Evolutionary conservation across 495 filamentous ascomycete species (phyloP).

Genomic region (Apodospora peruviana): DNA sequence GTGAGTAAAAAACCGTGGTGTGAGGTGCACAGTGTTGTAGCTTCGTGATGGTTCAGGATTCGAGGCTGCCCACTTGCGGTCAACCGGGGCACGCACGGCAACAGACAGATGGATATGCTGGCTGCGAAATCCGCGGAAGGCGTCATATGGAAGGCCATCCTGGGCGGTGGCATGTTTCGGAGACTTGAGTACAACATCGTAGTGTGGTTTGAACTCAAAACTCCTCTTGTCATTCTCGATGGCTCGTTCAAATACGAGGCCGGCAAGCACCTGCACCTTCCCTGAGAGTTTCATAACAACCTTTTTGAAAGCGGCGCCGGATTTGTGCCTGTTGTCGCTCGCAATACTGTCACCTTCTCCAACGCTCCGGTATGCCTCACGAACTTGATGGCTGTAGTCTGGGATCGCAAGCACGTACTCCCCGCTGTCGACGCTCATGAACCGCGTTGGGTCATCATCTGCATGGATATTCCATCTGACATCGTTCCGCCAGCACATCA

Average conservation of each 20-base stretch:
- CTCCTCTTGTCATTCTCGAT: conserved; percentile 57
- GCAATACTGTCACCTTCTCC: conserved; percentile 59
- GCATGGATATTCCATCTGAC: conserved; percentile 79
- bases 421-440: conserved; percentile 92
- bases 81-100: conserved; percentile 75
- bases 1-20: conserved; percentile 92
- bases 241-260: conserved; percentile 86
- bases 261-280: conserved; percentile 83
- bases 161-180: conserved; percentile 57
- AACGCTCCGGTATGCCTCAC: conserved; percentile 52
- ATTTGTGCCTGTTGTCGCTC: conserved; percentile 60
- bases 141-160: conserved; percentile 66
- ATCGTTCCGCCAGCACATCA: conserved; percentile 96
- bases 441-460: conserved; percentile 78
- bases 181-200: conserved; percentile 79
- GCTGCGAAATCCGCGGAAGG: conserved; percentile 89
- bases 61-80: conserved; percentile 71
- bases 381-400: conserved; percentile 84
- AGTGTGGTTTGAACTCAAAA: conserved; percentile 87
- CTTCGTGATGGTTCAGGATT: conserved; percentile 69
- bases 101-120: conserved; percentile 93
- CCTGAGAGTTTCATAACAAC: conserved; percentile 98
- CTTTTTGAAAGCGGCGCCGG: conserved; percentile 84
- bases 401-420: conserved; percentile 92
- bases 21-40: conserved; percentile 92